These are phyloP conservation scores for Salvia hispanica DNA, from an alignment of 257 asterid genomes.

Conservation along the genomic window DNA sequence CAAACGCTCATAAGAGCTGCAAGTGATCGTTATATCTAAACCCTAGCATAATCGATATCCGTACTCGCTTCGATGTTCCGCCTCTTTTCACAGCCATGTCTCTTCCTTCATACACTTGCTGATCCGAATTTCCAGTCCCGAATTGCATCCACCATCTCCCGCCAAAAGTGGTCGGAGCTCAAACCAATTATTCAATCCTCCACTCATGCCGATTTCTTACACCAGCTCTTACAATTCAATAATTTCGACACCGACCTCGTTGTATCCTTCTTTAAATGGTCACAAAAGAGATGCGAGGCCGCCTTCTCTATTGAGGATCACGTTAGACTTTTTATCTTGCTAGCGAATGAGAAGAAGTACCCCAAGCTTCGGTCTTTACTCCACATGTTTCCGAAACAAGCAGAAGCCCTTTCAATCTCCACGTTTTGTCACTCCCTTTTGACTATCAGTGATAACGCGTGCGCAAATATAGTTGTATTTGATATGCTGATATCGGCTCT, in stretches of 20 bases:
- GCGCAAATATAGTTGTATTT: constrained; percentile 57
- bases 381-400: constrained; percentile 49
- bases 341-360: constrained; percentile 61
- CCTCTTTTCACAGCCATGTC: constrained; percentile 41
- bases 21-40: no score
- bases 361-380: constrained; percentile 64
- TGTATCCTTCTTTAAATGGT: constrained; percentile 67
- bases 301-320: constrained; percentile 49
- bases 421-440: constrained; percentile 58
- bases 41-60: no score
- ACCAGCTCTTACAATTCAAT: constrained; percentile 44
- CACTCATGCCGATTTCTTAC: constrained; percentile 45
- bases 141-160: constrained; percentile 50
- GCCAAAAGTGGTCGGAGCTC: constrained; percentile 64
- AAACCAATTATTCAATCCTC: constrained; percentile 44
- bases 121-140: constrained; percentile 37
- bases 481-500: constrained; percentile 65
- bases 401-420: constrained; percentile 40
- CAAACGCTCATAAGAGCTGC: no score
- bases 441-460: constrained; percentile 48
- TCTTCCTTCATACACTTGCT: constrained; percentile 26
- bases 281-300: constrained; percentile 49
- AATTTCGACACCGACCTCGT: constrained; percentile 43
- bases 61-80: constrained; percentile 34
- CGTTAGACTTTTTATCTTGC: constrained; percentile 46